phyloP scores from a whole-genome alignment of 257 asterid genomes.

The Solanum medicagineum region DNA sequence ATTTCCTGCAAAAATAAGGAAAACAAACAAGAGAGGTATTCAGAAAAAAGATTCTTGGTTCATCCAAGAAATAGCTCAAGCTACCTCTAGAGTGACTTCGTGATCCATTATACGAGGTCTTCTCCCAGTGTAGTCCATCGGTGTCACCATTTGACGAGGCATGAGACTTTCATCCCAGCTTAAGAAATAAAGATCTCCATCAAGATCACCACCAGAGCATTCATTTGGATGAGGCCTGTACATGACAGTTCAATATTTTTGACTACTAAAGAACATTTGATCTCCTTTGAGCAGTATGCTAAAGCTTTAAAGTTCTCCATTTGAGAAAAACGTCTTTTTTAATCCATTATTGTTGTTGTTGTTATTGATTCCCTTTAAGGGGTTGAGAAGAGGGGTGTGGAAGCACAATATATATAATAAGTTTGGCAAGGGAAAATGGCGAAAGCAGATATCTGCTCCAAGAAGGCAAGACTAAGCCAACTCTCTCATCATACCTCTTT shows the following conservation, averaged over 20 bases:
- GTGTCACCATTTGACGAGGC: slow-evolving; percentile 59
- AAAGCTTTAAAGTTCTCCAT: background rate
- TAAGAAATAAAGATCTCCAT: slow-evolving; percentile 80
- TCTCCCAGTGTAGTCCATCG: slow-evolving; percentile 92
- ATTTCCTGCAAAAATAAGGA: slow-evolving; percentile 54
- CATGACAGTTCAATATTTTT: background rate
- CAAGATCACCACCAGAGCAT: slow-evolving; percentile 99
- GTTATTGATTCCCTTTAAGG: background rate
- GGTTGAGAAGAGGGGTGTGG: background rate
- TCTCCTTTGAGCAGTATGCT: background rate
- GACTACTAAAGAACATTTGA: background rate
- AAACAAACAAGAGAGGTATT: background rate
- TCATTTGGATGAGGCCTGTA: slow-evolving; percentile 97
- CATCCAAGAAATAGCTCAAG: background rate
- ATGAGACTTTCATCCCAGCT: slow-evolving; percentile 79
- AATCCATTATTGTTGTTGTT: background rate
- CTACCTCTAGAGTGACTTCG: slow-evolving; percentile 73
- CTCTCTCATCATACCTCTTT: background rate
- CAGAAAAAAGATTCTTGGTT: background rate
- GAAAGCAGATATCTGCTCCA: background rate
- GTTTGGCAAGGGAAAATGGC: background rate
- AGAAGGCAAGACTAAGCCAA: background rate
- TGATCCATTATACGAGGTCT: slow-evolving; percentile 81
- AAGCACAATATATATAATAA: background rate
- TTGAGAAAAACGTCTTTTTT: background rate